Percentiles rank a stretch among this genome's conserved stretches.
Evolutionary conservation across 805 yeast species (phyloP).

Genomic region (Huiozyma naganishii): DNA sequence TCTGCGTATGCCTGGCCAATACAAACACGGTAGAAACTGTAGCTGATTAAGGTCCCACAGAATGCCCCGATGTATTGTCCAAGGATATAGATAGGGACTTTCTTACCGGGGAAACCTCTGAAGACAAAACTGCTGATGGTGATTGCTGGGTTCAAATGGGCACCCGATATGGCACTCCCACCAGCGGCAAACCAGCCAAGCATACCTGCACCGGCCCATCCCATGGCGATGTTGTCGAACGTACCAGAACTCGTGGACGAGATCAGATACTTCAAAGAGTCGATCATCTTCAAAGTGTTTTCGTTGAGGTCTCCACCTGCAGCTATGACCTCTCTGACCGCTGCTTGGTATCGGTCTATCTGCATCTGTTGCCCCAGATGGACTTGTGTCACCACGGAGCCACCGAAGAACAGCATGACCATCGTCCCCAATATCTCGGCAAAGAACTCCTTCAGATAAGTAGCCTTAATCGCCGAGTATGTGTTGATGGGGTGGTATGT

Average conservation of each 20-base stretch:
- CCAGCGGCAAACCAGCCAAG: constrained; percentile 40
- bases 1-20: constrained; percentile 17
- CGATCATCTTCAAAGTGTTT: neutral
- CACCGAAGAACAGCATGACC: constrained; percentile 36
- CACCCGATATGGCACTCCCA: constrained; percentile 41
- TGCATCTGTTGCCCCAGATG: constrained; percentile 24
- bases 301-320: neutral
- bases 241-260: constrained; percentile 27
- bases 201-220: constrained; percentile 47
- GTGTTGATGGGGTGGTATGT: constrained; percentile 25
- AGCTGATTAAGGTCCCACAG: constrained; percentile 36
- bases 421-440: constrained; percentile 43
- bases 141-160: constrained; percentile 45
- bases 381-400: constrained; percentile 38
- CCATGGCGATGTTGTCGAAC: constrained; percentile 32
- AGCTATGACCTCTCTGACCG: neutral
- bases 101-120: constrained; percentile 41
- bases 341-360: neutral
- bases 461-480: constrained; percentile 27
- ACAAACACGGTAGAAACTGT: constrained; percentile 33
- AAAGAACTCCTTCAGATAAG: constrained; percentile 32
- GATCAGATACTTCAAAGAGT: constrained; percentile 4
- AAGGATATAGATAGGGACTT: constrained; percentile 33
- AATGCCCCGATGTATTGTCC: constrained; percentile 41
- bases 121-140: constrained; percentile 37